Base-by-base conservation (phyloP, 2,329 filamentous ascomycete genomes). In the Xenosphaeropsis pyriputrescens region DNA sequence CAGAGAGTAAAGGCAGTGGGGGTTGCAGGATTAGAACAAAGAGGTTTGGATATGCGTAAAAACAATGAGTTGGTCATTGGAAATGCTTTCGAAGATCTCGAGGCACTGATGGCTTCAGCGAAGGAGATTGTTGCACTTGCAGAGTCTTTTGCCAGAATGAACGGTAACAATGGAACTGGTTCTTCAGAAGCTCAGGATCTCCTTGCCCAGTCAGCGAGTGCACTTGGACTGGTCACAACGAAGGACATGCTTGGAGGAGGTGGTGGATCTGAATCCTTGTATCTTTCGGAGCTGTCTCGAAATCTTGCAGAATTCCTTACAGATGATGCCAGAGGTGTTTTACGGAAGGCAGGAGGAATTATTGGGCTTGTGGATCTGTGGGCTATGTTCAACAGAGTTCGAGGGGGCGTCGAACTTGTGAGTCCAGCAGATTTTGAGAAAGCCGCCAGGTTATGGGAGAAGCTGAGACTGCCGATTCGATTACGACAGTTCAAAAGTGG, bases 81-180 rank as follows among this genome's bases (percentile, higher is more conserved):
- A 18, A 86, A 75, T 46, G 88, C 91, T 0, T 98, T 98, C 51
- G 89, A 95, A 55, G 91, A 98, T 52, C 71, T 98, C 0, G 89
- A 96, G 55, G 88, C 91, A 3, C 67, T 98, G 29, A 98, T 96
- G 89, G 85, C 88, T 3, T 95, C 89, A 3, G 91, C 91, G 5
- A 95, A 96, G 55, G 85, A 98, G 54, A 85, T 98, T 35, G 80
- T 96, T 36, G 85, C 86, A 5, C 75, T 98, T 32, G 91, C 91
- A 1, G 89, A 96, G 57, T 77, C 77, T 13, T 89, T 96, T 48
- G 78, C 85, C 2, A 68, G 75, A 11, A 81, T 88, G 51, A 63
- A 63, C 15, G 72, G 72, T 43, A 64, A 67, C 8, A 58, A 60
- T 40, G 61, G 65, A 15, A 72, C 70, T 16, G 70, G 67, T n/a